Evolutionary conservation across 1,284 basidiomycete species (phyloP).

Genomic region (Crocinoboletus sp.): DNA sequence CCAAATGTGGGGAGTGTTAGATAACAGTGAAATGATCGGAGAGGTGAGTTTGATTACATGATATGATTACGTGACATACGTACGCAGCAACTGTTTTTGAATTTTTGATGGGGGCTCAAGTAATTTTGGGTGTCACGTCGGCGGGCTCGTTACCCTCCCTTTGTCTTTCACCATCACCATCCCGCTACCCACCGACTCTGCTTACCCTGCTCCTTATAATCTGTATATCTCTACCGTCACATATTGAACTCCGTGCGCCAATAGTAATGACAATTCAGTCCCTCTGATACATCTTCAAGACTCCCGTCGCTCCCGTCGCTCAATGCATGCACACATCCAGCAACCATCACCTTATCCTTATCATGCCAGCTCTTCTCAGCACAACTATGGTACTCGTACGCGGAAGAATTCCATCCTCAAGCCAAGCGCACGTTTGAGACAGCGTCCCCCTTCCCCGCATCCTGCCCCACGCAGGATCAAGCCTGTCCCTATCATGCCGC

Average conservation of each 20-base stretch:
- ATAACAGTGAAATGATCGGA: conserved; percentile 24
- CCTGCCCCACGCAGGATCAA: conserved; percentile 36
- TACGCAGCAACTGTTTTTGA: conserved; percentile 34
- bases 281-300: conserved; percentile 24
- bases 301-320: conserved; percentile 3
- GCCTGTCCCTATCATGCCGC: conserved; percentile 29
- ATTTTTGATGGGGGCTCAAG: conserved; percentile 33
- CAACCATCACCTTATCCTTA: conserved; percentile 17
- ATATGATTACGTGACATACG: conserved; percentile 29
- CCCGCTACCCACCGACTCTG: conserved; percentile 29
- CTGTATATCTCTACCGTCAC: conserved; percentile 29
- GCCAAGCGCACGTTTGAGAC: conserved; percentile 46
- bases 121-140: conserved; percentile 33
- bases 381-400: conserved; percentile 51
- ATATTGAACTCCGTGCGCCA: conserved; percentile 6
- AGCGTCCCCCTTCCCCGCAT: conserved; percentile 33
- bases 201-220: conserved; percentile 28
- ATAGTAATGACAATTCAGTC: conserved; percentile 22
- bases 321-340: conserved; percentile 34
- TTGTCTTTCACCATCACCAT: conserved; percentile 35
- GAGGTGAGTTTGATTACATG: conserved; percentile 21
- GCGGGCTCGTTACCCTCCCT: conserved; percentile 29
- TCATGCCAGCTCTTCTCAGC: conserved; percentile 16
- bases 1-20: conserved; percentile 3
- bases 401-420: conserved; percentile 49